phyloP scores from a whole-genome alignment of 2,329 filamentous ascomycete species.

The Tolypocladium guangdongense region DNA sequence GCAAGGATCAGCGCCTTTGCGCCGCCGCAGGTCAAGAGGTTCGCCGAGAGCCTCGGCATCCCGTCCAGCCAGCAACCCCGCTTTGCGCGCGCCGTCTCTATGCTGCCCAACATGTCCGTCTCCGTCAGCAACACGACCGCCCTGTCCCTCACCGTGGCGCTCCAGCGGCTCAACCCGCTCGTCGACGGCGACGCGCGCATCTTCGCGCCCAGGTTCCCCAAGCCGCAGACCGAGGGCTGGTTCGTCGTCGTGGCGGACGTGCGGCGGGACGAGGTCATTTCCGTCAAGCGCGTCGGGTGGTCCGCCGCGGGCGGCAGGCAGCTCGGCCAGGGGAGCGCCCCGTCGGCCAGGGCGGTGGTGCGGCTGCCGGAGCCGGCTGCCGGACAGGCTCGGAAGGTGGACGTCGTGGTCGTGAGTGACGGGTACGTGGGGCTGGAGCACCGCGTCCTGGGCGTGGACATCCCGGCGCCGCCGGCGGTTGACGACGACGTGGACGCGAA shows the following conservation, averaged over 20 bases:
- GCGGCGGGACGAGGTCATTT: conserved; percentile 64
- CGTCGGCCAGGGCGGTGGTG: conserved; percentile 45
- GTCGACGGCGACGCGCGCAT: conserved; percentile 59
- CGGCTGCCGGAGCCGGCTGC: conserved; percentile 42
- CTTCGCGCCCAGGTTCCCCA: conserved; percentile 83
- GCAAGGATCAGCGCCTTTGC: conserved; percentile 28
- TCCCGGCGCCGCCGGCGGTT: conserved; percentile 39
- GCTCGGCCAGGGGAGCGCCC: conserved; percentile 30
- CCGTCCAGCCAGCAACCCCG: conserved; percentile 29
- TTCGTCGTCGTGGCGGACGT: conserved; percentile 69
- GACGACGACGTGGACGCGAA: conserved; percentile 35
- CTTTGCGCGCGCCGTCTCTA: conserved; percentile 48
- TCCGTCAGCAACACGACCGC: conserved; percentile 50
- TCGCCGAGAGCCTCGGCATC: conserved; percentile 42
- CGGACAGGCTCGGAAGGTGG: conserved; percentile 48
- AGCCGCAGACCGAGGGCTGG: conserved; percentile 88
- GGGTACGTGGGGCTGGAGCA: conserved; percentile 69
- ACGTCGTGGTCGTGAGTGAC: conserved; percentile 75
- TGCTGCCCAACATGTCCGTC: conserved; percentile 60
- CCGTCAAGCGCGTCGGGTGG: conserved; percentile 81
- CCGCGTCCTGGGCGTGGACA: conserved; percentile 33
- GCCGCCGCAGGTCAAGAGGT: conserved; percentile 24
- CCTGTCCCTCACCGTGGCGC: conserved; percentile 47
- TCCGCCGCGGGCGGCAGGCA: conserved; percentile 14
- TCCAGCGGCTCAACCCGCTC: conserved; percentile 58